A percentile compares a stretch with the other conserved stretches of the same genome.
Conservation (phyloP, 2,329 filamentous ascomycete species). For the Penicillium verrucosum region DNA sequence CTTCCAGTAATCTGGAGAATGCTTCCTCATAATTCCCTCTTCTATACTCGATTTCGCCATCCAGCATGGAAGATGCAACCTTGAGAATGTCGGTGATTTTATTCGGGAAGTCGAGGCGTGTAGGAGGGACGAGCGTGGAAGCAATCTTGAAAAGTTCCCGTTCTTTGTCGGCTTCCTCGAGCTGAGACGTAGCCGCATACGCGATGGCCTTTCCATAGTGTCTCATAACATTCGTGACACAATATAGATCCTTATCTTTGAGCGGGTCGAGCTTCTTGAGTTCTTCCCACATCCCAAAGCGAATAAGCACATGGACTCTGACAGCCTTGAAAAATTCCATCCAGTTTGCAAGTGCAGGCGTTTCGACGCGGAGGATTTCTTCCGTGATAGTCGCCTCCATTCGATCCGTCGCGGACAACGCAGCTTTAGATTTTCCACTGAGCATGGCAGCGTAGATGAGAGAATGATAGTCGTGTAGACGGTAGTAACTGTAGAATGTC, state of each 20-base stretch:
- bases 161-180: slow-evolving; percentile 54
- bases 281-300: slow-evolving; percentile 70
- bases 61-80: slow-evolving; percentile 62
- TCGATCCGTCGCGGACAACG: slow-evolving; percentile 56
- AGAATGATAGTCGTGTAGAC: slow-evolving; percentile 70
- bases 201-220: slow-evolving; percentile 68
- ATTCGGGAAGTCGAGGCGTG: slow-evolving; percentile 66
- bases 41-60: slow-evolving; percentile 70
- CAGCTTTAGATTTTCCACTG: slow-evolving; percentile 59
- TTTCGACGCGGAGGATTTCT: slow-evolving; percentile 59
- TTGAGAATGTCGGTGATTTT: slow-evolving; percentile 59
- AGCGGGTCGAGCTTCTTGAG: slow-evolving; percentile 58
- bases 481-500: slow-evolving; percentile 74
- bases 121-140: slow-evolving; percentile 51
- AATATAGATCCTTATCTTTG: slow-evolving; percentile 59
- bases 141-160: slow-evolving; percentile 53
- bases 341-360: slow-evolving; percentile 75
- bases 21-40: slow-evolving; percentile 55
- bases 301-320: slow-evolving; percentile 64
- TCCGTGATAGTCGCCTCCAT: slow-evolving; percentile 64
- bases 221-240: slow-evolving; percentile 63
- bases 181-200: slow-evolving; percentile 54
- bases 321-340: slow-evolving; percentile 68
- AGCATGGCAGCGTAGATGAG: slow-evolving; percentile 75
- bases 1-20: slow-evolving; percentile 55